A percentile compares a stretch with the other conserved stretches of the same genome.
phyloP scores from a whole-genome alignment of 2,329 filamentous ascomycete genomes.

The Aspergillus hiratsukae region DNA sequence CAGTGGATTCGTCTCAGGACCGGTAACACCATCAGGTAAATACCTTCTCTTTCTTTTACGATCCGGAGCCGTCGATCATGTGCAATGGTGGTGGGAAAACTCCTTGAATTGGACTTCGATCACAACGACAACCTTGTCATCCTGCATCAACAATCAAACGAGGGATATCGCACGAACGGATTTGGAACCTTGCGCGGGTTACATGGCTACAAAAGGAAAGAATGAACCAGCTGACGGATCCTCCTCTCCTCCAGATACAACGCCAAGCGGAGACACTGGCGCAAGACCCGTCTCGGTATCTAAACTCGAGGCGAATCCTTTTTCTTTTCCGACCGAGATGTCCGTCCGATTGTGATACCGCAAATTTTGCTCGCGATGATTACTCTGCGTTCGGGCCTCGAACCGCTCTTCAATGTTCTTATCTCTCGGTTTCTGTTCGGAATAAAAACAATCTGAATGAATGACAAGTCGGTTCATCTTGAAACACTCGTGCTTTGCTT shows the following conservation, averaged over 20 bases:
- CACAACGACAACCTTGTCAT: neutral
- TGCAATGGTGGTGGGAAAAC: neutral
- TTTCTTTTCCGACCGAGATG: conserved; percentile 40
- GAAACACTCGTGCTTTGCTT: neutral
- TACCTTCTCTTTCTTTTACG: conserved; percentile 19
- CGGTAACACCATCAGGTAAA: conserved; percentile 98
- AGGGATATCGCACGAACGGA: neutral
- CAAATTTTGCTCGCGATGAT: conserved; percentile 16
- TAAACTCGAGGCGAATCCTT: conserved; percentile 54
- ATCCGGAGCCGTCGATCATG: neutral
- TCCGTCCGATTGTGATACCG: conserved; percentile 26
- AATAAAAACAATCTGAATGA: neutral
- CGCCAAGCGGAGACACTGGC: conserved; percentile 99
- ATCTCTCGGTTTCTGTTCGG: neutral
- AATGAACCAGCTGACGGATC: conserved; percentile 11
- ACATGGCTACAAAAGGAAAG: neutral
- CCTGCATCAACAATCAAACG: neutral
- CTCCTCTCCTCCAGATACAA: conserved; percentile 73
- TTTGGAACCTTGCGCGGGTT: neutral
- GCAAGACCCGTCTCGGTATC: conserved; percentile 99
- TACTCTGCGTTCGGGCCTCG: conserved; percentile 4
- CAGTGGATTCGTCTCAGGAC: conserved; percentile 99
- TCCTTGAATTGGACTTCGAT: neutral
- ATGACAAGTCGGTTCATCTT: conserved; percentile 3
- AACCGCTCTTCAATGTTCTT: neutral